A percentile compares a stretch with the other conserved stretches of the same genome.
Conservation (phyloP, 2,329 filamentous ascomycete genomes). For the Aspergillus aculeatus region DNA sequence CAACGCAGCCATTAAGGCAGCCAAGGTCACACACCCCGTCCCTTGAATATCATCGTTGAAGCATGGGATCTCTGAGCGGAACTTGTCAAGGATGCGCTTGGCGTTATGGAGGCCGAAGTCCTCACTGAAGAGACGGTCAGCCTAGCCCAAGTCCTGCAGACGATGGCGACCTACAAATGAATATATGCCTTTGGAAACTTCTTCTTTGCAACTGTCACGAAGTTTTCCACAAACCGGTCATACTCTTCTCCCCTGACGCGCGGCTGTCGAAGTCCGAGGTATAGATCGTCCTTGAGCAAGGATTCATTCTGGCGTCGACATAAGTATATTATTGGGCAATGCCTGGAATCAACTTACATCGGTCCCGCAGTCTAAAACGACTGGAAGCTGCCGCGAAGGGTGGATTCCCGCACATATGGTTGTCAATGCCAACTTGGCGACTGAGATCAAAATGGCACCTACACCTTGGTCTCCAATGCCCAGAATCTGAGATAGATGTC, state of each 20-base stretch:
- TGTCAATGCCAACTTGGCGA: slow-evolving; percentile 78
- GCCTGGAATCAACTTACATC: slow-evolving; percentile 48
- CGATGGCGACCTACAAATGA: slow-evolving; percentile 59
- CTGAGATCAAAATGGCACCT: slow-evolving; percentile 78
- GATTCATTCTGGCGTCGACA: slow-evolving; percentile 57
- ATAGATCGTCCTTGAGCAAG: slow-evolving; percentile 72
- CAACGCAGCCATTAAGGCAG: slow-evolving; percentile 74
- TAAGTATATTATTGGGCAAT: neutral
- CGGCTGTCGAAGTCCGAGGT: slow-evolving; percentile 69
- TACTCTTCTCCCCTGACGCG: slow-evolving; percentile 71
- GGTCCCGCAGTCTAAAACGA: slow-evolving; percentile 83
- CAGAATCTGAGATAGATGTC: slow-evolving; percentile 59
- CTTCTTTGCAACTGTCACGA: slow-evolving; percentile 66
- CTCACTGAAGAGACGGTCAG: slow-evolving; percentile 48
- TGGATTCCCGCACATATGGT: slow-evolving; percentile 86
- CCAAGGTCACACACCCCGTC: slow-evolving; percentile 82
- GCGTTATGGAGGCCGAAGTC: slow-evolving; percentile 81
- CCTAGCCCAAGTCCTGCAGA: neutral
- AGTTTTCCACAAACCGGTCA: slow-evolving; percentile 72
- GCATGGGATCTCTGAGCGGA: slow-evolving; percentile 70
- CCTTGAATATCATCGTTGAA: slow-evolving; percentile 94
- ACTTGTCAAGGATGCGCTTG: slow-evolving; percentile 71
- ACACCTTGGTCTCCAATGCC: slow-evolving; percentile 89
- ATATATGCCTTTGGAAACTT: slow-evolving; percentile 78
- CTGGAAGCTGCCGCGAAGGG: slow-evolving; percentile 72